phyloP scores from a whole-genome alignment of 208 protist species.

The Lotmaria passim region DNA sequence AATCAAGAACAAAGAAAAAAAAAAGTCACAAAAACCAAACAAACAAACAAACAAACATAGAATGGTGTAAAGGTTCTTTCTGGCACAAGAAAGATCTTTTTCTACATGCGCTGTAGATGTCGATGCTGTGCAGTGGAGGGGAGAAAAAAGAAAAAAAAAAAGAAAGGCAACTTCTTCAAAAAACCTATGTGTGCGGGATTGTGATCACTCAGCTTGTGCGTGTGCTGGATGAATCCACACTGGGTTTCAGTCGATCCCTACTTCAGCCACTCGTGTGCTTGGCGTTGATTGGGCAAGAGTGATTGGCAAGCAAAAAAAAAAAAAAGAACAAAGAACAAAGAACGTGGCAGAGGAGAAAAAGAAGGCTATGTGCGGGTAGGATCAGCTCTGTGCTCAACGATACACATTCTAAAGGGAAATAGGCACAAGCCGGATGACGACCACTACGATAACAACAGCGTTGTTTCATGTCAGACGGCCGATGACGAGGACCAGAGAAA shows the following conservation, averaged over 20 bases:
- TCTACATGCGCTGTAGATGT: too few relatives aligned
- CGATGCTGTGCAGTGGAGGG: too few relatives aligned
- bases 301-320: not conserved
- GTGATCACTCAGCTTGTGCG: not conserved
- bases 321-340: not conserved
- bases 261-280: too few relatives aligned
- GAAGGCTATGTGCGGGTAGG: not conserved
- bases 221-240: not conserved
- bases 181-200: too few relatives aligned
- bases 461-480: too few relatives aligned
- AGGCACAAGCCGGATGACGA: too few relatives aligned
- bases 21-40: not conserved
- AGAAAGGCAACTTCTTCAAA: not conserved
- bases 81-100: not conserved
- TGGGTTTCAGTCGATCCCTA: not conserved
- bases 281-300: too few relatives aligned
- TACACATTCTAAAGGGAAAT: too few relatives aligned
- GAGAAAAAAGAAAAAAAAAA: not conserved
- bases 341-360: not conserved
- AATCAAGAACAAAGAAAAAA: not conserved
- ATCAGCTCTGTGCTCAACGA: too few relatives aligned
- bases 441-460: too few relatives aligned
- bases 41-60: constrained; percentile 2
- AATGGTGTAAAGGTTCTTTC: not conserved
- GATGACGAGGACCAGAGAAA: too few relatives aligned